phyloP scores from a whole-genome alignment of 2,329 filamentous ascomycete species.

The Thermomyces lanuginosus region DNA sequence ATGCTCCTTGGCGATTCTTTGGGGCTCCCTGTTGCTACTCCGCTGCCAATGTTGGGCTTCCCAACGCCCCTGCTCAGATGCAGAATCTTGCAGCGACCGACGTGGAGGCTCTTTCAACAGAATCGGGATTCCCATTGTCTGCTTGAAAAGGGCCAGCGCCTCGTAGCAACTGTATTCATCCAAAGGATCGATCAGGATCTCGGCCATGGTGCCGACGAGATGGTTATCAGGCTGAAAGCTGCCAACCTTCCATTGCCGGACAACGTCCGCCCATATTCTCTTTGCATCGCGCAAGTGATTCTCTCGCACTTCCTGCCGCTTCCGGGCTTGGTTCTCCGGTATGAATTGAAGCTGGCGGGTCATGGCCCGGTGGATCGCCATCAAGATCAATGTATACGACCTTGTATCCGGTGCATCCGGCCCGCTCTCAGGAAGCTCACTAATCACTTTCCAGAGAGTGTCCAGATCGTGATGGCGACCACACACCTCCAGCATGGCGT shows the following conservation, averaged over 20 bases:
- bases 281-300: conserved; percentile 48
- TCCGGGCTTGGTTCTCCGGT: conserved; percentile 14
- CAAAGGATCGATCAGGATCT: conserved; percentile 51
- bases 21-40: conserved; percentile 1
- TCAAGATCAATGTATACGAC: conserved; percentile 73
- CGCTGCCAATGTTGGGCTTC: conserved; percentile 10
- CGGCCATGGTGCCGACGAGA: conserved; percentile 66
- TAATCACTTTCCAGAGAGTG: conserved; percentile 58
- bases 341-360: conserved; percentile 16
- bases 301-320: conserved; percentile 13
- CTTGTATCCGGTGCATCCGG: conserved; percentile 47
- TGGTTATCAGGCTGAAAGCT: conserved; percentile 58
- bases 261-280: conserved; percentile 64
- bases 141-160: conserved; percentile 58
- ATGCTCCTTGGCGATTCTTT: background rate
- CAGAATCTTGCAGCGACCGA: conserved; percentile 1
- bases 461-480: conserved; percentile 59
- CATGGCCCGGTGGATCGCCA: conserved; percentile 46
- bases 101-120: conserved; percentile 13
- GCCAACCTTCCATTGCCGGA: conserved; percentile 58
- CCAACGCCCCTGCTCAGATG: conserved; percentile 3
- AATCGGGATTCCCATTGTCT: conserved; percentile 59
- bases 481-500: conserved; percentile 75
- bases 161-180: conserved; percentile 49
- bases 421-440: conserved; percentile 51